Percentiles rank a stretch among this genome's conserved stretches.
phyloP scores from a whole-genome alignment of 2,329 filamentous ascomycete species.

The Ophiocordyceps camponoti-floridani region DNA sequence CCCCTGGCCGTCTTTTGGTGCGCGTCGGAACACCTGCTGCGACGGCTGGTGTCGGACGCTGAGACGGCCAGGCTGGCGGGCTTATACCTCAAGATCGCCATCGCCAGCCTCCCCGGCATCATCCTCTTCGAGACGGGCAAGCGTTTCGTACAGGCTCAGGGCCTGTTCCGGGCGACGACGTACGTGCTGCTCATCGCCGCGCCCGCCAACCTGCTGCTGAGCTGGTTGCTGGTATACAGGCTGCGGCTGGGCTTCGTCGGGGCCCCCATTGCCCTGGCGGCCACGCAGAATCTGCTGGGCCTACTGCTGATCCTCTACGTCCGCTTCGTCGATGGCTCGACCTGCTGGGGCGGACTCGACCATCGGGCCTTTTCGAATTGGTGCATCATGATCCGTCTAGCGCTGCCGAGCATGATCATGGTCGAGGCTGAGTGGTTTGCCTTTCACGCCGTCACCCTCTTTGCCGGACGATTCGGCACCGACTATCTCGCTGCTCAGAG shows the following conservation, averaged over 20 bases:
- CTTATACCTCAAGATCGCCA: conserved; percentile 49
- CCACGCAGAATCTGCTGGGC: conserved; percentile 60
- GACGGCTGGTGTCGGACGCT: conserved; percentile 13
- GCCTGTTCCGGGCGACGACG: conserved; percentile 55
- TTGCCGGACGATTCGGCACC: conserved; percentile 57
- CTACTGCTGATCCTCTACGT: conserved; percentile 58
- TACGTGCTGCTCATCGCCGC: conserved; percentile 58
- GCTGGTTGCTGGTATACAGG: conserved; percentile 59
- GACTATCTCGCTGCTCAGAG: conserved; percentile 71
- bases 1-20: conserved; percentile 56
- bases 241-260: conserved; percentile 44
- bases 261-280: conserved; percentile 58
- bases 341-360: conserved; percentile 69
- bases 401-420: conserved; percentile 76
- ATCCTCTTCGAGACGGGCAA: conserved; percentile 60
- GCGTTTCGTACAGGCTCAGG: conserved; percentile 64
- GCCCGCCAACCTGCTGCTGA: conserved; percentile 55
- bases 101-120: conserved; percentile 54
- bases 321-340: conserved; percentile 45
- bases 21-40: conserved; percentile 43
- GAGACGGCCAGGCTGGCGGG: conserved; percentile 54
- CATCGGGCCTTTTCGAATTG: conserved; percentile 51
- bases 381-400: conserved; percentile 63
- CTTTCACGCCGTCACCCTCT: conserved; percentile 72
- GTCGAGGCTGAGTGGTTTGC: conserved; percentile 79